A percentile compares a stretch with the other conserved stretches of the same genome.
Conservation (phyloP, 2,329 filamentous ascomycete genomes). For the Metarhizium humberi region DNA sequence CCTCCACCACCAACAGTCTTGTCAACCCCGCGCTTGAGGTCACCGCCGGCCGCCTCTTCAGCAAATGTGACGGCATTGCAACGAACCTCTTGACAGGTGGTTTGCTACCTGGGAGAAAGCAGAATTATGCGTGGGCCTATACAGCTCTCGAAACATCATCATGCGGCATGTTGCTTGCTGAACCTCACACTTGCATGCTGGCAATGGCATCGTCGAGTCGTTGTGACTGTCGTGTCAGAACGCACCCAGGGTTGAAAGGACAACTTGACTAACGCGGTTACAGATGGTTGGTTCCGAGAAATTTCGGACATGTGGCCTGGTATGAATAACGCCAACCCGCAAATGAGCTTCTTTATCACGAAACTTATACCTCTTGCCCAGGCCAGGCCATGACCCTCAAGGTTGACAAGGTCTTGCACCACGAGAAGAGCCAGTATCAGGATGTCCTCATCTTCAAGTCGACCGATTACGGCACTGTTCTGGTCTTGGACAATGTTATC, state of each 20-base stretch:
- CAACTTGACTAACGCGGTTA: background rate
- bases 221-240: background rate
- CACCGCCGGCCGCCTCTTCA: background rate
- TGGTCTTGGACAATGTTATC: constrained; percentile 98
- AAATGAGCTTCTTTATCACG: background rate
- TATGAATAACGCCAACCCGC: constrained; percentile 17
- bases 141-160: background rate
- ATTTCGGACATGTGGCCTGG: constrained; percentile 96
- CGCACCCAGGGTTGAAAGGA: background rate
- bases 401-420: constrained; percentile 95
- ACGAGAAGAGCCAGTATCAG: constrained; percentile 99
- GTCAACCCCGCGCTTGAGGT: constrained; percentile 1
- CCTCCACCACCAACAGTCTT: constrained; percentile 5
- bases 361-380: constrained; percentile 14
- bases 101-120: background rate
- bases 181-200: background rate
- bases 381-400: constrained; percentile 98
- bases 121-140: background rate
- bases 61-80: background rate
- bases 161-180: background rate
- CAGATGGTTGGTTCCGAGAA: constrained; percentile 99
- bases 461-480: constrained; percentile 89
- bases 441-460: constrained; percentile 99
- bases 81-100: background rate
- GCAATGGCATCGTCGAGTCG: background rate